Conservation (phyloP, 768 basidiomycete species). For the Terana coerulea region DNA sequence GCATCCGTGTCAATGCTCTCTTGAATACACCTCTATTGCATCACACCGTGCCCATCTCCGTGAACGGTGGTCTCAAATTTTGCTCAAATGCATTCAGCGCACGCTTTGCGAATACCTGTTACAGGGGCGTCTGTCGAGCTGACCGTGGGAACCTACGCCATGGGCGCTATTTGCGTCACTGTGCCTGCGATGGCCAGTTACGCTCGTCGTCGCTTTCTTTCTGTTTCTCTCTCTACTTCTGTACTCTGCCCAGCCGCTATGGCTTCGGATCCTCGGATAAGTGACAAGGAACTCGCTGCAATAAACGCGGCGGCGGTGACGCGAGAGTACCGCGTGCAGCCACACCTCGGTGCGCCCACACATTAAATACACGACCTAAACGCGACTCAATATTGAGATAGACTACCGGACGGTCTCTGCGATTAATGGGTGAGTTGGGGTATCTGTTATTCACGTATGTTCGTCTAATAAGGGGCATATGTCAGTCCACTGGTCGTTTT, state of each 20-base stretch:
- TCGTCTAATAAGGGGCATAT: slow-evolving; percentile 5
- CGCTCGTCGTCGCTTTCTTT: not conserved
- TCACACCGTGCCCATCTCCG: not conserved
- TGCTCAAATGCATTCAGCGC: not conserved
- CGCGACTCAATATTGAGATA: slow-evolving; percentile 28
- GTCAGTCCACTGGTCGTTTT: slow-evolving; percentile 89
- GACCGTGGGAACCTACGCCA: slow-evolving; percentile 9
- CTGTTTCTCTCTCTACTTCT: not conserved
- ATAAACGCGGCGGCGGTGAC: slow-evolving; percentile 90
- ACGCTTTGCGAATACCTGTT: not conserved
- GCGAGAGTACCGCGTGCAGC: slow-evolving; percentile 82
- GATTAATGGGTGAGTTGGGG: slow-evolving; percentile 79
- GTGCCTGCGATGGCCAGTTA: not conserved
- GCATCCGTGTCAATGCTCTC: not conserved
- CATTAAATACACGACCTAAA: not conserved
- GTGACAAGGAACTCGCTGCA: slow-evolving; percentile 67
- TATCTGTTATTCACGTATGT: not conserved
- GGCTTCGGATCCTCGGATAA: slow-evolving; percentile 54
- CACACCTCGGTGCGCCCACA: slow-evolving; percentile 65
- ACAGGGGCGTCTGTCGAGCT: not conserved
- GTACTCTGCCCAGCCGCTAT: slow-evolving; percentile 24
- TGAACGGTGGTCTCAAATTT: no score
- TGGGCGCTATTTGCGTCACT: slow-evolving; percentile 5
- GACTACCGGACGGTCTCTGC: slow-evolving; percentile 99
- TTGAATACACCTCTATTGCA: not conserved